phyloP scores from a whole-genome alignment of 257 asterid species.

The Solanum corneliomulleri region DNA sequence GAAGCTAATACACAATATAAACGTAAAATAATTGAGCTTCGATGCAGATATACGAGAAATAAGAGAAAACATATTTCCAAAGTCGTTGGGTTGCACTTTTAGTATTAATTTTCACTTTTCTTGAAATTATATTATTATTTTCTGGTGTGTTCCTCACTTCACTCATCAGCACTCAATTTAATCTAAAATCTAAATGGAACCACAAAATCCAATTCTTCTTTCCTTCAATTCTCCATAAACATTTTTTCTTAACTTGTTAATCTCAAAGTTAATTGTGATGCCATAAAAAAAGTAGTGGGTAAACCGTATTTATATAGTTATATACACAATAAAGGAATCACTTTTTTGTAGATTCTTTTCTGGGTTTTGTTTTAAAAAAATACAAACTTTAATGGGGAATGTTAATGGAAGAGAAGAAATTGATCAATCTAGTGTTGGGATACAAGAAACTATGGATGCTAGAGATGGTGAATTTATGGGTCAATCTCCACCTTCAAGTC shows the following conservation, averaged over 20 bases:
- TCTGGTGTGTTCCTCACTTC: not conserved
- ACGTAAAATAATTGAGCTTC: no score
- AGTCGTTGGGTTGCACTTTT: not conserved
- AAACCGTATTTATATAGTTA: not conserved
- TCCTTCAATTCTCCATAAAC: not conserved
- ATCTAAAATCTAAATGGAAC: not conserved
- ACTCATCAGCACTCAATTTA: not conserved
- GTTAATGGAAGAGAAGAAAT: slow-evolving; percentile 84
- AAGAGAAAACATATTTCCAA: not conserved
- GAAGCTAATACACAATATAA: accelerated
- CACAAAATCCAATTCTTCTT: not conserved
- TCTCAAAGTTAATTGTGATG: not conserved
- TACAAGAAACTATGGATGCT: slow-evolving; percentile 24
- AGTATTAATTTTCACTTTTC: not conserved
- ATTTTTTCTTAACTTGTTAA: not conserved
- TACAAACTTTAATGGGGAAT: slow-evolving; percentile 52
- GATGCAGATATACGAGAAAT: accelerated
- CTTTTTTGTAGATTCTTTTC: not conserved
- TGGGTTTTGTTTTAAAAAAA: not conserved
- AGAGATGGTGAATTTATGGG: slow-evolving; percentile 53
- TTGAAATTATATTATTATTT: not conserved
- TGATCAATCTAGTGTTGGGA: slow-evolving; percentile 41
- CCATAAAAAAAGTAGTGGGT: not conserved
- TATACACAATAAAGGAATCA: not conserved
- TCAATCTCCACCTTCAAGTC: slow-evolving; percentile 87